These are phyloP conservation scores for Aspergillus persii DNA, from an alignment of 2,329 filamentous ascomycete species.

Conservation along the genomic window DNA sequence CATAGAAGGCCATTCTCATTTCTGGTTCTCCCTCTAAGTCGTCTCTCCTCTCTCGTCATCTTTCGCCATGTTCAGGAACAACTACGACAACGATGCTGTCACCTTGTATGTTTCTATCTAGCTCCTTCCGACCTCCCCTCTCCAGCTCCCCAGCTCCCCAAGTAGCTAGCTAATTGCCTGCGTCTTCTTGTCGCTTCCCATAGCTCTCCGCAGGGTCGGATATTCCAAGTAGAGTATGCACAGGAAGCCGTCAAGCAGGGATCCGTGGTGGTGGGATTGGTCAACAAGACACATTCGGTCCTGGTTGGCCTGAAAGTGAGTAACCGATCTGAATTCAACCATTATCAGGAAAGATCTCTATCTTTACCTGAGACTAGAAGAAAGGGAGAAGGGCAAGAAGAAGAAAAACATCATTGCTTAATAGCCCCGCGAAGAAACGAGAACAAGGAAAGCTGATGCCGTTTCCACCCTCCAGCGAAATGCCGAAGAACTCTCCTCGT, in stretches of 20 bases:
- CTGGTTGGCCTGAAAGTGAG: constrained; percentile 92
- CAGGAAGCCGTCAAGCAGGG: constrained; percentile 98
- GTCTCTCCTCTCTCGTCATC: constrained; percentile 6
- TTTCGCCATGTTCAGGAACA: constrained; percentile 88
- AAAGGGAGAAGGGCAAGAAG: too few species aligned
- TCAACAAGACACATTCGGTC: constrained; percentile 96
- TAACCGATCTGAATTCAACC: not conserved
- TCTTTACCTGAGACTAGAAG: too few species aligned
- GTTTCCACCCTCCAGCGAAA: constrained; percentile 65
- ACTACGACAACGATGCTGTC: constrained; percentile 99
- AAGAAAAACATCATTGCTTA: too few species aligned
- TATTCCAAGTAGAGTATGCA: constrained; percentile 99
- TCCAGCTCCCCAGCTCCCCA: constrained; percentile 10
- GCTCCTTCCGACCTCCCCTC: constrained; percentile 34
- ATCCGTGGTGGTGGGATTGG: constrained; percentile 93
- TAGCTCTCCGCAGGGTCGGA: constrained; percentile 97
- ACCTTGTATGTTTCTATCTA: constrained; percentile 70
- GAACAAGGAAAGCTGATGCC: not conserved
- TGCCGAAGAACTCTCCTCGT: constrained; percentile 97
- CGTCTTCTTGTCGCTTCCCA: not conserved
- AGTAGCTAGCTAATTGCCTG: constrained; percentile 15
- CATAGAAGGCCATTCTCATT: constrained; percentile 12
- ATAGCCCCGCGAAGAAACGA: not conserved
- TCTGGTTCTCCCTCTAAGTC: constrained; percentile 14
- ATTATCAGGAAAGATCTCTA: not conserved